These are phyloP conservation scores for Drechslerella dactyloides DNA, from an alignment of 2,329 filamentous ascomycete genomes.

Conservation along the genomic window DNA sequence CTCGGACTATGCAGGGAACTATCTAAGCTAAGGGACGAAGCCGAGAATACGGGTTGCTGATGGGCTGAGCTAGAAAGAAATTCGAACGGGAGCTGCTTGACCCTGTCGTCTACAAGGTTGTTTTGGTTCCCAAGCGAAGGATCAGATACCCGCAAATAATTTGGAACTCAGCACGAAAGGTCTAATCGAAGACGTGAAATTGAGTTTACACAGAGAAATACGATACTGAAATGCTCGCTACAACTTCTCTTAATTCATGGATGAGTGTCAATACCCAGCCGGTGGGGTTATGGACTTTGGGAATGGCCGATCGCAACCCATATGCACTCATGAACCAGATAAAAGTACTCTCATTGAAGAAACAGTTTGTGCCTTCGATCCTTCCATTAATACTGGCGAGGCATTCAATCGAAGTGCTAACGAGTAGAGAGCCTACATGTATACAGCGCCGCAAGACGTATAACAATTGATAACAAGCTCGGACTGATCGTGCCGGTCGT, in stretches of 20 bases:
- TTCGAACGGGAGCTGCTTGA: conserved; percentile 67
- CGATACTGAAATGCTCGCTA: conserved; percentile 19
- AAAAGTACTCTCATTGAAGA: conserved; percentile 73
- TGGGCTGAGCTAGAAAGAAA: conserved; percentile 66
- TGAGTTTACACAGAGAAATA: conserved; percentile 67
- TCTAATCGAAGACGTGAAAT: conserved; percentile 70
- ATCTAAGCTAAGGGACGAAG: conserved; percentile 63
- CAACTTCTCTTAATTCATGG: conserved; percentile 58
- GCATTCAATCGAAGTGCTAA: conserved; percentile 75
- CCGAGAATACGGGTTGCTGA: conserved; percentile 64
- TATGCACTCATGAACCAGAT: conserved; percentile 74
- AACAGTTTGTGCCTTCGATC: conserved; percentile 73
- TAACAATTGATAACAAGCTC: conserved; percentile 67
- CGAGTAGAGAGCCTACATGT: conserved; percentile 70
- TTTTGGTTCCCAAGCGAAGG: conserved; percentile 69
- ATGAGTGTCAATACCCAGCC: too few relatives aligned
- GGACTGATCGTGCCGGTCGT: conserved; percentile 69
- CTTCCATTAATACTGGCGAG: conserved; percentile 71
- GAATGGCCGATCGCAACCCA: too few relatives aligned
- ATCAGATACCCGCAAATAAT: conserved; percentile 61
- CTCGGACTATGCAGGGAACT: conserved; percentile 66
- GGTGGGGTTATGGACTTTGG: too few relatives aligned
- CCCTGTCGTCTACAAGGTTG: conserved; percentile 68
- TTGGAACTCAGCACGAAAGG: conserved; percentile 73
- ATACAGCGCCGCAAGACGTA: conserved; percentile 71